A percentile compares a stretch with the other conserved stretches of the same genome.
Evolutionary conservation across 306 rosid genomes (phyloP).

Genomic region (Spatholobus suberectus): DNA sequence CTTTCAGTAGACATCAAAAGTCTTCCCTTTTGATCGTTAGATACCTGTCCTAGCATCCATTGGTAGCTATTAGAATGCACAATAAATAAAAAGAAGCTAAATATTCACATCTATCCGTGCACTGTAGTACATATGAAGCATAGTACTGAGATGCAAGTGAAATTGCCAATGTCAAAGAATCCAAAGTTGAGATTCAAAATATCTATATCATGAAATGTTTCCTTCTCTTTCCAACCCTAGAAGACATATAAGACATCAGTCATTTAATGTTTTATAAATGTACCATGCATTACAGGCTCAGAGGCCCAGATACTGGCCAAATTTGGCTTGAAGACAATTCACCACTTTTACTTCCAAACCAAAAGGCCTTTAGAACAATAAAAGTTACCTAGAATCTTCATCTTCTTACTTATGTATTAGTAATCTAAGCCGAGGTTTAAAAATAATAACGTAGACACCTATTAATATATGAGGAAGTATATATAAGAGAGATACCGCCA

Average conservation of each 20-base stretch:
- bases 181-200: conserved; percentile 17
- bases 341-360: not conserved
- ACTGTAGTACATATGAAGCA: not conserved
- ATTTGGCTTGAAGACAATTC: conserved; percentile 10
- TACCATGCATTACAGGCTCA: conserved; percentile 14
- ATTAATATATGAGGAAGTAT: conserved; percentile 25
- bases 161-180: conserved; percentile 23
- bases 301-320: conserved; percentile 1
- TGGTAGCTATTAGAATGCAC: conserved; percentile 10
- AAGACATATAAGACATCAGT: not conserved
- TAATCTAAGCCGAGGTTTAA: conserved; percentile 19
- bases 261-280: conserved; percentile 21
- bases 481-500: conserved; percentile 43
- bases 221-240: not conserved
- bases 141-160: conserved; percentile 10
- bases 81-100: not conserved
- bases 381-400: conserved; percentile 11
- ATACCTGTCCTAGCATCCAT: conserved; percentile 50
- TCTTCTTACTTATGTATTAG: too few relatives aligned
- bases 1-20: conserved; percentile 64
- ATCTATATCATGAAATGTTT: conserved; percentile 22
- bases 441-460: not conserved
- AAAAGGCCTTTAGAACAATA: conserved; percentile 6
- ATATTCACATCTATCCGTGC: not conserved
- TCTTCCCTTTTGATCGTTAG: conserved; percentile 64